Evolutionary conservation across 225 moss, liverwort and hornwort species (phyloP).

Genomic region (Thuidium tamariscinum): DNA sequence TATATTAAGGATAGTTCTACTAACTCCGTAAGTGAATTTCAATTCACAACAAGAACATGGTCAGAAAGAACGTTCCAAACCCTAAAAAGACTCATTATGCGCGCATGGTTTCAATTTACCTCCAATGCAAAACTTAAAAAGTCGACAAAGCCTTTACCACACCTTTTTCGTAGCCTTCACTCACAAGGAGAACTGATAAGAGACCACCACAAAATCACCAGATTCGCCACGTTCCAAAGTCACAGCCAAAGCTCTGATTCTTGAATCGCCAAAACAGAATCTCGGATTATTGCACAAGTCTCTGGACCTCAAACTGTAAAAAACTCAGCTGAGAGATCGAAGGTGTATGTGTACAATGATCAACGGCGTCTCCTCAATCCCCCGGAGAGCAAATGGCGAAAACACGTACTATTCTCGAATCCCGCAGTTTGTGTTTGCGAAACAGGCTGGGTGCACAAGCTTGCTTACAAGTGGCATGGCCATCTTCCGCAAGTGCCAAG

Average conservation of each 20-base stretch:
- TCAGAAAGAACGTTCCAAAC: neutral
- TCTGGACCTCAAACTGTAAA: neutral
- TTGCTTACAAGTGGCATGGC: constrained; percentile 9
- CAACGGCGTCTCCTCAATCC: neutral
- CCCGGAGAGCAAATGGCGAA: neutral
- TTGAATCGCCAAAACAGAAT: neutral
- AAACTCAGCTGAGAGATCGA: neutral
- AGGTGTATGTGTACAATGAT: neutral
- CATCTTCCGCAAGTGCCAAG: neutral
- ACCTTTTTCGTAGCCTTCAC: neutral
- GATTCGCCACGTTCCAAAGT: neutral
- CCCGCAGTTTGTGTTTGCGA: neutral
- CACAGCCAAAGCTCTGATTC: neutral
- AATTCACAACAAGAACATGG: neutral
- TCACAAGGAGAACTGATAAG: neutral
- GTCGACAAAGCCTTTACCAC: no score
- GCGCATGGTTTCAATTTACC: neutral
- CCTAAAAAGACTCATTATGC: neutral
- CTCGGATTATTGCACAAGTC: neutral
- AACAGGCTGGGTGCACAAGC: neutral
- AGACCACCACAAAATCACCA: neutral
- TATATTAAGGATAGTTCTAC: neutral
- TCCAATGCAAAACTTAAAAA: neutral
- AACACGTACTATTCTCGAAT: neutral
- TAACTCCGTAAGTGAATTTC: neutral